phyloP scores from a whole-genome alignment of 345 rosid species.

The Mangifera indica region DNA sequence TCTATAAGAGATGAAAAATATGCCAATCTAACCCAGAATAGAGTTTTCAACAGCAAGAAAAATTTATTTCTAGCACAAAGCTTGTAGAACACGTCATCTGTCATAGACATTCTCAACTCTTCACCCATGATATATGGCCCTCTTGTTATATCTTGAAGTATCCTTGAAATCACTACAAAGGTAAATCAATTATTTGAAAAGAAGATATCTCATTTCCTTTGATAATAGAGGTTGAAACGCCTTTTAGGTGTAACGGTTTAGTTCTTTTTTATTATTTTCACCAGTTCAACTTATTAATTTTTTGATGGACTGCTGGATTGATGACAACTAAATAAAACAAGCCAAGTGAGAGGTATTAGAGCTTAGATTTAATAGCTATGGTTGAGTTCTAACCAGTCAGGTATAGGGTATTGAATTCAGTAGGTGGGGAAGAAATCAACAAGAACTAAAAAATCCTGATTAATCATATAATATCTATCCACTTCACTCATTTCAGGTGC shows the following conservation, averaged over 20 bases:
- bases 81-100: no score
- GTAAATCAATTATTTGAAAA: no score
- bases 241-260: no score
- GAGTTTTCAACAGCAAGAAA: not conserved
- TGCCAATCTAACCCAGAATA: not conserved
- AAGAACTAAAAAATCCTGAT: not conserved
- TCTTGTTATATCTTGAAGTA: no score
- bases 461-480: constrained; percentile 4
- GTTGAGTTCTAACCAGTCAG: not conserved
- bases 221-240: no score
- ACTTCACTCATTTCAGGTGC: not conserved
- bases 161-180: no score
- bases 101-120: not conserved
- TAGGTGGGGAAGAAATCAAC: not conserved
- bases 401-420: not conserved
- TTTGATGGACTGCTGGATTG: no score
- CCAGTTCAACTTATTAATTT: no score
- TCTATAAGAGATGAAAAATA: not conserved
- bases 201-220: no score
- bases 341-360: not conserved
- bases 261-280: no score
- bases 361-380: not conserved
- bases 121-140: not conserved
- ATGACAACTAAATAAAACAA: no score
- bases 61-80: not conserved